phyloP scores from a whole-genome alignment of 352 stramenopile species.

The Phytophthora multivora region DNA sequence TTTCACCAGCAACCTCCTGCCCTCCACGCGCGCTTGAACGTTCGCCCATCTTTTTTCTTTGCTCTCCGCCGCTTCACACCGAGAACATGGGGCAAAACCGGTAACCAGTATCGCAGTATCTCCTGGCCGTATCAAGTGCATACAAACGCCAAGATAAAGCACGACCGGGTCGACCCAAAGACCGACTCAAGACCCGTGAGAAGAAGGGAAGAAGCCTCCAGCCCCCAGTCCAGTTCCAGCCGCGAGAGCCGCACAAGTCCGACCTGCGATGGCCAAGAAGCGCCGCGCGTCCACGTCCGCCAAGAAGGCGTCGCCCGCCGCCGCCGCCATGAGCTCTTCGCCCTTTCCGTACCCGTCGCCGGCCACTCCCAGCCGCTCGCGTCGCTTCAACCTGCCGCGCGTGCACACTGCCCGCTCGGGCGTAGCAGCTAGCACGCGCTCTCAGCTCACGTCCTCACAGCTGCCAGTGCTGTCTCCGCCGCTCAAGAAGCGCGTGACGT shows the following conservation, averaged over 20 bases:
- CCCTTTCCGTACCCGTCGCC: constrained; percentile 33
- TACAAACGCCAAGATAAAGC: constrained; percentile 35
- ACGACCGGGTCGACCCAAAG: constrained; percentile 16
- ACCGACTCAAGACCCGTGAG: constrained; percentile 13
- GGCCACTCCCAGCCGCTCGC: constrained; percentile 17
- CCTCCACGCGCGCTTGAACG: no score
- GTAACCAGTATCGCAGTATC: constrained; percentile 14
- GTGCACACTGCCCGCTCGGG: constrained; percentile 31
- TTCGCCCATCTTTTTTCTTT: constrained; percentile 16
- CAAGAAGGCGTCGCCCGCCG: constrained; percentile 24
- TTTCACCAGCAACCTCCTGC: no score
- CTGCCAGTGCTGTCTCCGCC: constrained; percentile 50
- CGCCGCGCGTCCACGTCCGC: constrained; percentile 26
- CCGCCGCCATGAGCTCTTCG: constrained; percentile 30
- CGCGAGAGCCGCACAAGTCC: constrained; percentile 5
- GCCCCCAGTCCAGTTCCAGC: constrained; percentile 28
- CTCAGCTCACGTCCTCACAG: constrained; percentile 23
- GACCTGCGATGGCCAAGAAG: constrained; percentile 40
- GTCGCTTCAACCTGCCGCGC: constrained; percentile 21
- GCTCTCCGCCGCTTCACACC: constrained; percentile 9
- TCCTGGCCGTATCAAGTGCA: constrained; percentile 4
- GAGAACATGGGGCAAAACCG: constrained; percentile 15
- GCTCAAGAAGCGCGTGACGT: constrained; percentile 54
- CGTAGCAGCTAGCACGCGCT: constrained; percentile 38
- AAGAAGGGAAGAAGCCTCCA: constrained; percentile 17